Evolutionary conservation across 108 stramenopile genomes (phyloP), one percentile per base, ranked within the genome.

Genomic region (Stephanodiscus minutulus): DNA sequence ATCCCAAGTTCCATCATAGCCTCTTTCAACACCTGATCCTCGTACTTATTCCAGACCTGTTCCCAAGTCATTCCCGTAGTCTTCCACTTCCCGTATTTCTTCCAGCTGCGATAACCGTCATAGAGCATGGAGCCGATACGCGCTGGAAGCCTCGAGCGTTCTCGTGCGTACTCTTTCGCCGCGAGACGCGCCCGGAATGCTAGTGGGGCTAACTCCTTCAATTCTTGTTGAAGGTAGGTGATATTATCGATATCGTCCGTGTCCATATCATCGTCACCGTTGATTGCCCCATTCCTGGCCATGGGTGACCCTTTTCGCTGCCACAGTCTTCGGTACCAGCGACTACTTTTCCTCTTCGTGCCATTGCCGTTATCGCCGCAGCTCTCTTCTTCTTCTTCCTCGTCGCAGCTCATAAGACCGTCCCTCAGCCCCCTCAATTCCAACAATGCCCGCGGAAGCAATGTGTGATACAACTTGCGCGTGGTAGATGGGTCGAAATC

Each of bases 1-100:
- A 31, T 48, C 24, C 31, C 13, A 58, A 31, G 18, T 8, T 36
- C 57, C 35, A n/a, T 41, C 33, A 28, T n/a, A 36, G 67, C 74
- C 36, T 91, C 89, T 31, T 61, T 33, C 58, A 79, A 63, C 37
- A 87, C 79, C 53, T 89, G 85, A 41, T 63, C 70, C 71, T 95
- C 88, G 63, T 98, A 98, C 82, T 98, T 98, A 8, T 88, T 85
- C 92, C 92, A 96, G 17, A 98, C 64, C 73, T 97, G 96, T 27
- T 91, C 88, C 83, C 96, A 98, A n/a, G 89, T 83, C 95, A 96
- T 92, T 4, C 98, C 98, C 31, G 76, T 53, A 39, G 70, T 41
- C 57, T 86, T 85, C 76, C 94, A 98, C 33, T 83, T 85, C 0
- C 97, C 97, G 70, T 95, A 96, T 15, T 81, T 74, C 54, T 76